phyloP scores from a whole-genome alignment of 257 asterid genomes.

The Lycium barbarum region DNA sequence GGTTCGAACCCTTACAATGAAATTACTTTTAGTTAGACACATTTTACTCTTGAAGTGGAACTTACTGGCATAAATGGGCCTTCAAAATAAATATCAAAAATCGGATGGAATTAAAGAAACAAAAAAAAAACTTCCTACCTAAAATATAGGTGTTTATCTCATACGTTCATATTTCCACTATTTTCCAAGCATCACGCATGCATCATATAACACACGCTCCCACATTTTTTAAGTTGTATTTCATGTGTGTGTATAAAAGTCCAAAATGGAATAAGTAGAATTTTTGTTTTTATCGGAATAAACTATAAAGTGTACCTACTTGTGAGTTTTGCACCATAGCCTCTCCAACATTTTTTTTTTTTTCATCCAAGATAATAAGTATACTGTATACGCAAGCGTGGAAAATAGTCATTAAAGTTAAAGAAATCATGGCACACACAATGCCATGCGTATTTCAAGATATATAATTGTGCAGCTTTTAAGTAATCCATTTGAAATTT shows the following conservation, averaged over 20 bases:
- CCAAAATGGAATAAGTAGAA: background rate
- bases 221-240: background rate
- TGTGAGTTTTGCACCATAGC: background rate
- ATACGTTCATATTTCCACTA: background rate
- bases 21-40: no score
- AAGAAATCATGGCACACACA: background rate
- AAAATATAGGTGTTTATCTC: no score
- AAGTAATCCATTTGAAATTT: background rate
- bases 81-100: no score
- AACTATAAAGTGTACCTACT: background rate
- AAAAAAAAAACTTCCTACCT: no score
- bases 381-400: background rate
- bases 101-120: no score
- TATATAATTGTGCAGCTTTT: background rate
- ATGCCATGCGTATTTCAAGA: background rate
- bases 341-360: background rate
- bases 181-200: background rate
- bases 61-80: no score
- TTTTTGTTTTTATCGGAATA: background rate
- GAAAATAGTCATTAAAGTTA: background rate
- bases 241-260: background rate
- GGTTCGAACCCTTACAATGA: fast-evolving
- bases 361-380: background rate
- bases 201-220: background rate
- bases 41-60: no score